Evolutionary conservation across 305 asterid species (phyloP).

Genomic region (Nicotiana rustica): DNA sequence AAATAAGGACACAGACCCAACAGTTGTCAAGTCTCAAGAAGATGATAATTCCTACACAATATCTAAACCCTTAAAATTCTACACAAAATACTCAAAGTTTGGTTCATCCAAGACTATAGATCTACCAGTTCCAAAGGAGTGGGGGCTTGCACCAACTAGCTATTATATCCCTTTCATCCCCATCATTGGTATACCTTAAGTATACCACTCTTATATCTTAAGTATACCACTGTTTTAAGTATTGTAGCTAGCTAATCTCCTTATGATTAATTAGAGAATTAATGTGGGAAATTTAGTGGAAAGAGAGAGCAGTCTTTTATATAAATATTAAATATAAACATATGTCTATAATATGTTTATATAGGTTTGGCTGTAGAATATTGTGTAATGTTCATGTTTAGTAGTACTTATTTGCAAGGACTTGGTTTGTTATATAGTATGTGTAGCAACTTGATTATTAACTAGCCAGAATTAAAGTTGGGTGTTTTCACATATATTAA

Average conservation of each 20-base stretch:
- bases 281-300: not conserved
- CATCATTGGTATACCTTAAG: slow-evolving; percentile 86
- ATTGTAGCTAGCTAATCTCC: slow-evolving; percentile 3
- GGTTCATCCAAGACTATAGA: slow-evolving; percentile 82
- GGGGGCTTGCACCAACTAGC: slow-evolving; percentile 88
- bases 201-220: too few relatives aligned
- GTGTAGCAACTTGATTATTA: not conserved
- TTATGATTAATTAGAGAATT: not conserved
- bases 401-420: not conserved
- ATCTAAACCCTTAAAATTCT: slow-evolving; percentile 64
- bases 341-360: slow-evolving; percentile 18
- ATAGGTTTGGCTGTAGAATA: slow-evolving; percentile 2
- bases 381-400: not conserved
- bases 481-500: too few relatives aligned
- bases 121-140: slow-evolving; percentile 80
- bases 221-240: not conserved
- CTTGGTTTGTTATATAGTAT: not conserved
- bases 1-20: slow-evolving; percentile 40
- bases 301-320: not conserved
- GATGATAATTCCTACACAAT: slow-evolving; percentile 48
- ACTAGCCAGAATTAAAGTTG: not conserved
- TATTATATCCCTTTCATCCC: slow-evolving; percentile 79
- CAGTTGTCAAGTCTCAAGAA: slow-evolving; percentile 44
- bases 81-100: slow-evolving; percentile 66
- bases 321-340: not conserved